Evolutionary conservation across 129 eudicot species (phyloP).

Genomic region (Lactuca saligna): DNA sequence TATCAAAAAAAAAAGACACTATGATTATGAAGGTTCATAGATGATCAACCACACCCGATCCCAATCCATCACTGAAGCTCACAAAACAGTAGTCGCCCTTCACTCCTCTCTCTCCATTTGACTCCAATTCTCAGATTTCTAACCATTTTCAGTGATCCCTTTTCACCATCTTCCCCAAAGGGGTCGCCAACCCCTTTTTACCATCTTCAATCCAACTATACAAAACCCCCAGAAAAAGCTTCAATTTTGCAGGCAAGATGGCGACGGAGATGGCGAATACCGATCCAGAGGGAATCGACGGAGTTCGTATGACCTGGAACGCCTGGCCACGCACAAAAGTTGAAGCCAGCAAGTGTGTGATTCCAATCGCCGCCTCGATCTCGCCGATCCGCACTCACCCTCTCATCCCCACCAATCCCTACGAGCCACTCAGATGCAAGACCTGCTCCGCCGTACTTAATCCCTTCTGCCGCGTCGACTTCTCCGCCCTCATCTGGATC

Average conservation of each 20-base stretch:
- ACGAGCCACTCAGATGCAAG: slow-evolving; percentile 74
- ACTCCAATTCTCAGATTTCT: slow-evolving; percentile 9
- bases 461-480: slow-evolving; percentile 75
- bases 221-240: slow-evolving; percentile 12
- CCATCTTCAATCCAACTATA: neutral
- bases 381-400: slow-evolving; percentile 77
- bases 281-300: slow-evolving; percentile 90
- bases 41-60: neutral
- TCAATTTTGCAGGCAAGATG: slow-evolving; percentile 27
- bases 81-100: slow-evolving; percentile 3
- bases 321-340: slow-evolving; percentile 83
- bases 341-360: slow-evolving; percentile 77
- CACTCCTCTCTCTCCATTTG: slow-evolving; percentile 7
- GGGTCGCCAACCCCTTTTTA: slow-evolving; percentile 12
- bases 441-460: slow-evolving; percentile 68
- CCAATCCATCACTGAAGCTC: slow-evolving; percentile 6
- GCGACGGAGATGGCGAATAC: slow-evolving; percentile 63
- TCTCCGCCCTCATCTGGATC: slow-evolving; percentile 81
- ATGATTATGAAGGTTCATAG: neutral
- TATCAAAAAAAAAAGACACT: too few relatives aligned
- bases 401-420: slow-evolving; percentile 62
- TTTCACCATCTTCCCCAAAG: slow-evolving; percentile 9
- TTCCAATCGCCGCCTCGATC: slow-evolving; percentile 87
- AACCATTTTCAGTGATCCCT: slow-evolving; percentile 10
- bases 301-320: slow-evolving; percentile 86